Evolutionary conservation across 352 stramenopile species (phyloP).

Genomic region (Pythium apleroticum): DNA sequence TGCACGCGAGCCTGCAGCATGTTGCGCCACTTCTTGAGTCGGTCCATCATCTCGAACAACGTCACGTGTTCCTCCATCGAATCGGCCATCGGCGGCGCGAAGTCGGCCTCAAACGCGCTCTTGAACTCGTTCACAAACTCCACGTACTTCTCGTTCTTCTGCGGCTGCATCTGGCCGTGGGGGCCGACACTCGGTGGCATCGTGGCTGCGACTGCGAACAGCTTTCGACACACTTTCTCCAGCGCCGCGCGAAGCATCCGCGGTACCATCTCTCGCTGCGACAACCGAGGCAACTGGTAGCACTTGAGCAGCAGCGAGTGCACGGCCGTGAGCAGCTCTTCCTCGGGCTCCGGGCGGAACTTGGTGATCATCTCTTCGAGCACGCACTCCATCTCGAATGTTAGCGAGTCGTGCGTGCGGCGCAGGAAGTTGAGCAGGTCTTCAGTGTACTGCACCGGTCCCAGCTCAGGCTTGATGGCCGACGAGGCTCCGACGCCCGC

Average conservation of each 20-base stretch:
- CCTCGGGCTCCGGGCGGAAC: conserved; percentile 96
- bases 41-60: conserved; percentile 86
- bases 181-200: conserved; percentile 7
- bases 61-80: conserved; percentile 39
- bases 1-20: conserved; percentile 84
- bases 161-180: conserved; percentile 50
- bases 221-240: conserved; percentile 91
- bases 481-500: background rate
- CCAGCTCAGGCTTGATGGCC: conserved; percentile 62
- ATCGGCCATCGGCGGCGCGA: conserved; percentile 40
- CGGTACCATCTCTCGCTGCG: conserved; percentile 73
- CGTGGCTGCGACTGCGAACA: conserved; percentile 59
- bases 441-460: conserved; percentile 87
- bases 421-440: conserved; percentile 95
- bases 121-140: conserved; percentile 90
- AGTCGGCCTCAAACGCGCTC: conserved; percentile 82
- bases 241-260: conserved; percentile 91
- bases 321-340: conserved; percentile 96
- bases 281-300: conserved; percentile 83
- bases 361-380: conserved; percentile 98
- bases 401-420: conserved; percentile 86
- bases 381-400: conserved; percentile 97
- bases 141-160: conserved; percentile 88
- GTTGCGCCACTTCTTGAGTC: conserved; percentile 91
- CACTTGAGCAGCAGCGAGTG: conserved; percentile 95